Evolutionary conservation across 306 rosid genomes (phyloP).

Genomic region (Astragalus glycyphyllos): DNA sequence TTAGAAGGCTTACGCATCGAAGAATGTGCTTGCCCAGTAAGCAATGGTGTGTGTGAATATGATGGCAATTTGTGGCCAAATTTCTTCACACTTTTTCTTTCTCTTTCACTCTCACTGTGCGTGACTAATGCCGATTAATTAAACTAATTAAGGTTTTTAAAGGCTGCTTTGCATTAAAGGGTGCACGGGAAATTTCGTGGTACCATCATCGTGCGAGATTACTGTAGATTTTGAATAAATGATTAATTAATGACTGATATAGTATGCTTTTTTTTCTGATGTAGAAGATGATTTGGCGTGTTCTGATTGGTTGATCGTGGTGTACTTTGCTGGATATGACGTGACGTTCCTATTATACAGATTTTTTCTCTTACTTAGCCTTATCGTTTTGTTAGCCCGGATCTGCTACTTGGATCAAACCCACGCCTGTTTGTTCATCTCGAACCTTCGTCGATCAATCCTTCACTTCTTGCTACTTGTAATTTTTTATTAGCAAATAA

Average conservation of each 20-base stretch:
- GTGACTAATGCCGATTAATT: not conserved
- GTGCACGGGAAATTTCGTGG: constrained; percentile 39
- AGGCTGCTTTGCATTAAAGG: not conserved
- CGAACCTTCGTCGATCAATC: too few relatives aligned
- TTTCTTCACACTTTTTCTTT: not conserved
- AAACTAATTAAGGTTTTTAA: not conserved
- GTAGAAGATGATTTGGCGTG: constrained; percentile 14
- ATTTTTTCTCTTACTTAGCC: not conserved
- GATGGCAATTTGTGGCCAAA: constrained; percentile 14
- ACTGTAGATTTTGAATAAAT: not conserved
- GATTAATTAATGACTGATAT: not conserved
- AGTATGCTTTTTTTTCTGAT: too few relatives aligned
- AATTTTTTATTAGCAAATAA: too few relatives aligned
- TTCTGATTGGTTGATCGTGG: not conserved
- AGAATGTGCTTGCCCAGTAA: constrained; percentile 38
- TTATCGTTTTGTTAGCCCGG: not conserved
- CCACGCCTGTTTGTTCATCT: too few relatives aligned
- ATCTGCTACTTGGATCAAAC: not conserved
- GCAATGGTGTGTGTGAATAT: constrained; percentile 5
- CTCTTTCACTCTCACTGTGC: not conserved
- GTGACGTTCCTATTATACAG: too few relatives aligned
- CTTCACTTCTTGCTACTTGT: too few relatives aligned
- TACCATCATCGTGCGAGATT: constrained; percentile 33
- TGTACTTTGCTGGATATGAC: not conserved
- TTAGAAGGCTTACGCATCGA: constrained; percentile 21